phyloP scores from a whole-genome alignment of 2,329 filamentous ascomycete genomes.

The Xylariomycetidae sp. region DNA sequence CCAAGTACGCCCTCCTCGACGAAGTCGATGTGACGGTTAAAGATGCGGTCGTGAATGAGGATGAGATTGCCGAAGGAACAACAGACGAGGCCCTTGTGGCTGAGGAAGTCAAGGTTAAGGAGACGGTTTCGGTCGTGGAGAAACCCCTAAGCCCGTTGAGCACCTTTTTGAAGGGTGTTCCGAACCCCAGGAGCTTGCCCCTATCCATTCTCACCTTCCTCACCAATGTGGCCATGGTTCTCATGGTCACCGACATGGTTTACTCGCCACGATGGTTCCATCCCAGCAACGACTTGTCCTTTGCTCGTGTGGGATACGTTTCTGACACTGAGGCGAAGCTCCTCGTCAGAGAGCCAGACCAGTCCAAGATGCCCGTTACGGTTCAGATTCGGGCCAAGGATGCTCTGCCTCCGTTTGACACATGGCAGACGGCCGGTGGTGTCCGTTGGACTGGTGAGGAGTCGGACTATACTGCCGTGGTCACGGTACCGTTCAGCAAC shows the following conservation, averaged over 20 bases:
- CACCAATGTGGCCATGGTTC: constrained; percentile 64
- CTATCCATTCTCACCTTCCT: constrained; percentile 63
- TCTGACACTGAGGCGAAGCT: constrained; percentile 74
- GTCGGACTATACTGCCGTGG: constrained; percentile 74
- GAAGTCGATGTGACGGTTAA: constrained; percentile 51
- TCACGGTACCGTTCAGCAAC: constrained; percentile 59
- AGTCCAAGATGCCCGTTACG: constrained; percentile 66
- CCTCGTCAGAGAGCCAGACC: constrained; percentile 77
- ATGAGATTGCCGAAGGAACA: constrained; percentile 27
- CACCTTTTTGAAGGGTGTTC: constrained; percentile 69
- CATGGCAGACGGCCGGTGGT: constrained; percentile 62
- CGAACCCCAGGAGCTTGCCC: constrained; percentile 62
- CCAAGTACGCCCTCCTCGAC: constrained; percentile 53
- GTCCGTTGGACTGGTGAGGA: constrained; percentile 62
- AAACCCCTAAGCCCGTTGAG: constrained; percentile 50
- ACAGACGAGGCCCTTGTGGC: constrained; percentile 30
- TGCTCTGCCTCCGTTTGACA: constrained; percentile 44
- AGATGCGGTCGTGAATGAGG: constrained; percentile 36
- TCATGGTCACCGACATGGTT: constrained; percentile 70
- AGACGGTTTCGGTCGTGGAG: constrained; percentile 55
- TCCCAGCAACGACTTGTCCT: constrained; percentile 69
- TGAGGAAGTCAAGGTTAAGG: constrained; percentile 54
- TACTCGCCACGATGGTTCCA: constrained; percentile 67
- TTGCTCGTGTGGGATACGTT: constrained; percentile 82
- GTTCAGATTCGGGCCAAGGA: constrained; percentile 59